phyloP scores from a whole-genome alignment of 352 stramenopile species.

The Pythium sp. region DNA sequence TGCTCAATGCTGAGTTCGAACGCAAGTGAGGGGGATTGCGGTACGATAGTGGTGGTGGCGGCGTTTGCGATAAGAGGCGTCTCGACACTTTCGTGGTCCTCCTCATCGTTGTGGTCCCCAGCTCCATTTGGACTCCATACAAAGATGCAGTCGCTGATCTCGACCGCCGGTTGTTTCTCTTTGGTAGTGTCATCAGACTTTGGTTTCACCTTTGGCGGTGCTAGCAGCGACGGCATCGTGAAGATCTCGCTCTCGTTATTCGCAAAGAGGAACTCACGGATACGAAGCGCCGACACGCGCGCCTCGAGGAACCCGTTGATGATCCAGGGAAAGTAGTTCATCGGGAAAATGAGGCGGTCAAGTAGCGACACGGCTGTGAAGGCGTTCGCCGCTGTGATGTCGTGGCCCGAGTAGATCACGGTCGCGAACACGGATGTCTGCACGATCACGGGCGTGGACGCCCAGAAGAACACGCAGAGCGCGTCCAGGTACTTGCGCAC shows the following conservation, averaged over 20 bases:
- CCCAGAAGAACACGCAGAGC: constrained; percentile 91
- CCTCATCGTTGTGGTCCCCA: background rate
- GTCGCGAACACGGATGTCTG: constrained; percentile 82
- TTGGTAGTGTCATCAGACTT: background rate
- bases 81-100: background rate
- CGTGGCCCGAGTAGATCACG: constrained; percentile 65
- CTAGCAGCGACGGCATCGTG: background rate
- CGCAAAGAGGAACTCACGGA: constrained; percentile 71
- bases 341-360: constrained; percentile 87
- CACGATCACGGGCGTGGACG: constrained; percentile 84
- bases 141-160: constrained; percentile 31
- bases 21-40: background rate
- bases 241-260: constrained; percentile 9
- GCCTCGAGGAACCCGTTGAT: constrained; percentile 89
- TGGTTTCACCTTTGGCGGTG: constrained; percentile 11
- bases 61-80: constrained; percentile 13
- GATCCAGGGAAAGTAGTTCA: constrained; percentile 92
- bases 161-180: constrained; percentile 16
- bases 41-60: background rate
- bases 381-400: constrained; percentile 75
- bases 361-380: constrained; percentile 87
- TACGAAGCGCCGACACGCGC: constrained; percentile 71
- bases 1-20: constrained; percentile 53
- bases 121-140: constrained; percentile 16
- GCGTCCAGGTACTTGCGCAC: constrained; percentile 88